Base-by-base conservation (phyloP, 2,329 filamentous ascomycete genomes). In the Xylariaceae sp. region DNA sequence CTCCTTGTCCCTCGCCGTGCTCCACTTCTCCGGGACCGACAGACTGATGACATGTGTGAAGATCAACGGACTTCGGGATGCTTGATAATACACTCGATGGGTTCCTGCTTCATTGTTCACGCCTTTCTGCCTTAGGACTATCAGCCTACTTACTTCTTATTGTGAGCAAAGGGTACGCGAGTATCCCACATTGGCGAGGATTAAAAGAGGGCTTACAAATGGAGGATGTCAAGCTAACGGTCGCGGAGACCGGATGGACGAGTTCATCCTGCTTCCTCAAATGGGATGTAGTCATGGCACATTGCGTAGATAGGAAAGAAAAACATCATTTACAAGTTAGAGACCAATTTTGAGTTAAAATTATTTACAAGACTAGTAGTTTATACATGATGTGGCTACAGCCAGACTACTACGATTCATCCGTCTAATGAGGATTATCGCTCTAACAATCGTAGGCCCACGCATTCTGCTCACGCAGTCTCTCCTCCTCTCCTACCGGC, bases 401-500 rank as follows among this genome's bases (percentile, higher is more conserved):
- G n/a, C n/a, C n/a, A n/a, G n/a, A n/a, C n/a, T n/a, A n/a, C n/a
- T n/a, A n/a, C n/a, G n/a, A n/a, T n/a, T n/a, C n/a, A n/a, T n/a
- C n/a, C n/a, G n/a, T n/a, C n/a, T n/a, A n/a, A n/a, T n/a, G n/a
- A n/a, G n/a, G n/a, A n/a, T n/a, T n/a, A n/a, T n/a, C n/a, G n/a
- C 27, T 29, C 35, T 37, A 19, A 37, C 4, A 5, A 22, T 37
- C 35, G 11, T 16, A n/a, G 4, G 35, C 86, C 86, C 86, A 91
- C 69, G 91, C 86, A 67, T 91, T 91, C 75, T 91, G 87, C 6
- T 86, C 80, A 46, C 86, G 84, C 55, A 91, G 96, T 77, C 96
- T 91, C 64, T 96, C 92, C 71, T 96, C 92, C 73, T 97, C 92
- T 70, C 96, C 92, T 3, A 91, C 88, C 0, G 91, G 95, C 73